Base-by-base conservation (phyloP, 345 rosid species). In the Murraya koenigii region DNA sequence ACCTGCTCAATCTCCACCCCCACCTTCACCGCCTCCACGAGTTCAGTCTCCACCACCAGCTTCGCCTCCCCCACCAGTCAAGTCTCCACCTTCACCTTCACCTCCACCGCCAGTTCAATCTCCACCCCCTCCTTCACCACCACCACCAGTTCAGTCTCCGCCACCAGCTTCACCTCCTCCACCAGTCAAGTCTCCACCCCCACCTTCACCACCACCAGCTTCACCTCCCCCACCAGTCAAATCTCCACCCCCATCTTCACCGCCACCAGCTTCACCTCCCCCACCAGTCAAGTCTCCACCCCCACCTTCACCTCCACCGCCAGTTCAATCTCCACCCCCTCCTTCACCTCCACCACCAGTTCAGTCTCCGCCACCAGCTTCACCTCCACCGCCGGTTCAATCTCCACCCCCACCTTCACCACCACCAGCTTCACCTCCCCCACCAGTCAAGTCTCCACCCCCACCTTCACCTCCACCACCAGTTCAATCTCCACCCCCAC, bases 241-340 rank as follows among this genome's bases (percentile, higher is more conserved):
- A 0, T 7, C 23, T 1, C 72, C 62, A 63, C 66, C 84, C 58
- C 76, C 80, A 2, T 64, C 80, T 30, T 69, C 77, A 1, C 62
- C 79, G 20, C 30, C 73, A 8, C 63, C 76, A 13, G n/a, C 49
- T 11, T 11, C 49, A 41, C 49, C 49, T 44, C 17, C 49, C 10
- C 49, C 49, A 44, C 49, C 49, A 0, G 49, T 44, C 10, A 14
- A 44, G 10, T 44, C 49, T 44, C 49, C 49, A 13, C 25, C 55
- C 2, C 49, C 80, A 7, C 60, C 84, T 19, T 54, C 66, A 47
- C 63, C 28, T 2, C 6, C 28, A 0, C 8, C 49, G 1, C 8
- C 39, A 30, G 0, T 3, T 36, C 4, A 41, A 10, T 70, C 79
- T 4, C 10, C 74, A 33, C 14, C 77, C 41, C 33, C 66, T 26